Conservation (phyloP, 345 rosid genomes). For the Draba incana region DNA sequence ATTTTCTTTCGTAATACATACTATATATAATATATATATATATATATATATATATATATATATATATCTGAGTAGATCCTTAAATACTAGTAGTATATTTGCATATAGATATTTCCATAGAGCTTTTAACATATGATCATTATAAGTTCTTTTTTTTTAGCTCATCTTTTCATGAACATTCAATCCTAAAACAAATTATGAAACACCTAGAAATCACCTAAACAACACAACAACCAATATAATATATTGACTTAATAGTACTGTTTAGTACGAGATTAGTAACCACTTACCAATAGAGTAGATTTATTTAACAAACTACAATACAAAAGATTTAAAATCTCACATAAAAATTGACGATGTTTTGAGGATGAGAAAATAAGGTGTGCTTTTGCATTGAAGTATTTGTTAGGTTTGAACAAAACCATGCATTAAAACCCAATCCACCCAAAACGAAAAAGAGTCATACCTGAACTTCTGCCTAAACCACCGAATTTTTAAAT, state of each 20-base stretch:
- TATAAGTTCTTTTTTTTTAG: background rate
- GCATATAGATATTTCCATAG: background rate
- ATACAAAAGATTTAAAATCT: background rate
- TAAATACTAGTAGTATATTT: background rate
- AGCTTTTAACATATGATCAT: constrained; percentile 10
- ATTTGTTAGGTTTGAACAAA: constrained; percentile 40
- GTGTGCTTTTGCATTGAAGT: constrained; percentile 24
- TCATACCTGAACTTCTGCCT: constrained; percentile 41
- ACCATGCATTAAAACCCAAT: constrained; percentile 27
- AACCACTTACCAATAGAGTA: background rate
- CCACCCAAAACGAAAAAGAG: constrained; percentile 32
- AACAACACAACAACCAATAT: background rate
- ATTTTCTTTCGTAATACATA: background rate
- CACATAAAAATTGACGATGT: background rate
- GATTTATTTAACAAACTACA: background rate
- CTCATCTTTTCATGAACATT: background rate
- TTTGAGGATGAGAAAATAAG: constrained; percentile 9
- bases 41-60: background rate
- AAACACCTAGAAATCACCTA: constrained; percentile 24
- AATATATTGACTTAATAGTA: background rate
- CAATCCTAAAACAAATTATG: background rate
- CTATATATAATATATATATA: background rate
- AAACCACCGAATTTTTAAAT: constrained; percentile 23
- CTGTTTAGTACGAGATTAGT: background rate
- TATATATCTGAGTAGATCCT: background rate